Base-by-base conservation (phyloP, 345 rosid genomes). In the Camelina laxa region DNA sequence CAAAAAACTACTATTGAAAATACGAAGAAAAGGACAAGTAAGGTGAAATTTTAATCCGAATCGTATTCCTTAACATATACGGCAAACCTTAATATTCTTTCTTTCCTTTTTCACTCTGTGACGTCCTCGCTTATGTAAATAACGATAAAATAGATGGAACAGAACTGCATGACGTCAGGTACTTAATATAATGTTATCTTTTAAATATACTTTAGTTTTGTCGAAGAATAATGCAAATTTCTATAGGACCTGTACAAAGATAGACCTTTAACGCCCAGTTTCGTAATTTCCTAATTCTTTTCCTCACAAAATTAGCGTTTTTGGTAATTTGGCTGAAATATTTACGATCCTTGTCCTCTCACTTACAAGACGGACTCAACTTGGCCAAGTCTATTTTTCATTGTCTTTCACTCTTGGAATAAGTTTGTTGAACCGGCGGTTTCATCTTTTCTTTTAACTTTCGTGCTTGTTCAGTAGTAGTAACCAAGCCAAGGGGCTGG, bases 61-160 rank as follows among this genome's bases (percentile, higher is more conserved):
- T 74, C 73, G 14, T 67, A 75, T 66, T 75, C 73, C 67, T 75
- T 67, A 66, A 75, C 67, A 67, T 22, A 48, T 66, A 75, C 49
- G 36, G 68, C 47, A 67, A 49, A 10, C 45, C 33, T 50, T 57
- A 9, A 57, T 42, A 41, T 53, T 69, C 35, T 17, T 65, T 57
- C 50, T 21, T 4, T 33, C 54, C 31, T 54, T 71, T 41, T 51
- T 27, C 15, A 8, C 33, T 39, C 19, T n/a, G 35, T 31, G 35
- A 35, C n/a, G 35, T 20, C 24, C 17, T 53, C 14, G 5, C 3
- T 24, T 58, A n/a, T 27, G 54, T 17, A 39, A 54, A 38, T 35
- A 49, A 21, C 20, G 7, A 36, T 51, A 35, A 38, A 36, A 67
- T n/a, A 51, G 20, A 56, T 48, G 47, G 20, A 53, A 38, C 10